A percentile compares a stretch with the other conserved stretches of the same genome.
Conservation (phyloP, 768 basidiomycete species). For the Lactarius trivialis region DNA sequence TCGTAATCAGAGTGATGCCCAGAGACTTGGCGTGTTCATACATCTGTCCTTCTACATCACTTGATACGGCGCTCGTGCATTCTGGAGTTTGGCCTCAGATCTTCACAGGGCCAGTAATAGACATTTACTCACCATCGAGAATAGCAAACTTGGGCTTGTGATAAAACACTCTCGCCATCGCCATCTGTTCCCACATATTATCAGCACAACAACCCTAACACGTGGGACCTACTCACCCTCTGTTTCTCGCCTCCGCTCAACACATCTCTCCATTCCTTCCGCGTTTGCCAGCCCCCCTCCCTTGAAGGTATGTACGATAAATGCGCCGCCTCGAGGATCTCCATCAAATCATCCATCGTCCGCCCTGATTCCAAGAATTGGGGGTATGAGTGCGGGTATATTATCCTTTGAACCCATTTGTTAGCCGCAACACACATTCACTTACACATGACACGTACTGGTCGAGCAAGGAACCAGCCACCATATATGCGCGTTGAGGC, state of each 20-base stretch:
- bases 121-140: slow-evolving; percentile 60
- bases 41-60: slow-evolving; percentile 94
- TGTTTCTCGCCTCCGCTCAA: slow-evolving; percentile 97
- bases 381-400: slow-evolving; percentile 84
- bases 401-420: slow-evolving; percentile 40
- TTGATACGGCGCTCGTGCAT: slow-evolving; percentile 92
- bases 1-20: slow-evolving; percentile 89
- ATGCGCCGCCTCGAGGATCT: slow-evolving; percentile 75
- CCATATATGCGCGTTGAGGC: slow-evolving; percentile 92
- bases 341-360: slow-evolving; percentile 62
- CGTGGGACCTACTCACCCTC: slow-evolving; percentile 41
- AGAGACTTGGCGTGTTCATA: slow-evolving; percentile 87
- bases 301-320: slow-evolving; percentile 77
- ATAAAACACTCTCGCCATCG: slow-evolving; percentile 88
- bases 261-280: slow-evolving; percentile 96
- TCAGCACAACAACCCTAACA: not conserved
- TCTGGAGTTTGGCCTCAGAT: slow-evolving; percentile 41
- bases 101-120: not conserved
- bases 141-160: slow-evolving; percentile 78
- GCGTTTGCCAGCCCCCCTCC: slow-evolving; percentile 83
- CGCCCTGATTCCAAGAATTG: slow-evolving; percentile 56
- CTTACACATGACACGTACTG: slow-evolving; percentile 42
- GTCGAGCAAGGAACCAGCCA: slow-evolving; percentile 77
- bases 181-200: slow-evolving; percentile 51
- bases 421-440: not conserved